Evolutionary conservation across 345 rosid genomes (phyloP), one percentile per base, ranked within the genome.

Genomic region (Jatropha curcas): DNA sequence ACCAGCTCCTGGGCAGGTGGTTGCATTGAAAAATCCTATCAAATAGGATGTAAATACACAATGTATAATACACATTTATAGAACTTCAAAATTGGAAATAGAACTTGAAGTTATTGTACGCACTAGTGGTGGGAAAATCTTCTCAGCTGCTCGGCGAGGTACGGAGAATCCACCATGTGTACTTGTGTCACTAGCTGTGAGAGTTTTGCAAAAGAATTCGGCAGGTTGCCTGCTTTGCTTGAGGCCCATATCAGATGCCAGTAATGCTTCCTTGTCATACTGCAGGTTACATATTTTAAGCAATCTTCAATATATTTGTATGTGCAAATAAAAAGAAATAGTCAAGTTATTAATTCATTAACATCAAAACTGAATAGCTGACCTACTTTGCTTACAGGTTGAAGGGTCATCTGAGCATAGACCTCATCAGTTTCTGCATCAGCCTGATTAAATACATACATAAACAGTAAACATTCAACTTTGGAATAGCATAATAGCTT

Each of bases 151-250:
- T 76, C 98, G 87, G 11, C 98, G 97, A 34, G 98, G 97, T 35
- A 94, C 98, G 51, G 97, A 94, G 79, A 94, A 94, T 41, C 98
- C 98, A 70, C 98, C 98, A 34, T 92, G 98, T 33, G 98, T 92
- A 76, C 98, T 94, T 25, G 98, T 94, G 74, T 94, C 97, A 68
- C 98, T 94, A 14, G 97, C 98, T 16, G 98, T 94, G 55, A 94
- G 93, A 58, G 93, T 92, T 85, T 95, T 95, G 82, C 99, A 92
- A 88, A 95, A 95, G 84, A 90, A 95, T 82, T 95, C 98, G 11
- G 97, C 46, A 64, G 97, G 98, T 72, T 91, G 97, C 77, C 89
- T 85, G 74, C 39, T 90, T 74, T 88, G 86, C 84, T 87, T 92
- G 74, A 92, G 84, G 75, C 88, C 97, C 80, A 92, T 80, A 61